Conservation (phyloP, 1,284 basidiomycete genomes). For the Phlebopus sp. region DNA sequence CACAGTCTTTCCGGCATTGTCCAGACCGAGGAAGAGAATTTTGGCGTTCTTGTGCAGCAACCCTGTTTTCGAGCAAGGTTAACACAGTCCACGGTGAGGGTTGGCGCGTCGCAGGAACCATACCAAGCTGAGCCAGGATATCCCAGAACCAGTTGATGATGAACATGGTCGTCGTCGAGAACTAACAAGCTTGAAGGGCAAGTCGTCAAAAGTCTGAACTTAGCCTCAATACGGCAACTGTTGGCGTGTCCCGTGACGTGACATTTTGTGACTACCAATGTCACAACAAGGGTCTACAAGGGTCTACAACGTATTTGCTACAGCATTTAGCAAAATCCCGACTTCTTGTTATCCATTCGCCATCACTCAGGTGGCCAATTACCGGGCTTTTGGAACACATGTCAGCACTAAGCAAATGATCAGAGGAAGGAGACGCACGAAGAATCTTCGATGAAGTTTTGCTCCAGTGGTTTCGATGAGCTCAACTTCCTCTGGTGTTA, state of each 20-base stretch:
- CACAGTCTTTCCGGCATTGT: slow-evolving; percentile 99
- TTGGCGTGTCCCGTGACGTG: slow-evolving; percentile 18
- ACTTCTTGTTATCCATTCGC: background rate
- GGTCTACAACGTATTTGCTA: background rate
- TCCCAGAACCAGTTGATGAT: slow-evolving; percentile 96
- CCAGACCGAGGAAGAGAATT: slow-evolving; percentile 98
- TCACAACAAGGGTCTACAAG: slow-evolving; percentile 6
- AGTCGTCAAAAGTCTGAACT: slow-evolving; percentile 13
- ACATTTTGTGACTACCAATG: slow-evolving; percentile 13
- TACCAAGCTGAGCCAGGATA: slow-evolving; percentile 86
- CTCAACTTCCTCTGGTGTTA: slow-evolving; percentile 59
- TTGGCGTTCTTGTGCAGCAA: slow-evolving; percentile 99
- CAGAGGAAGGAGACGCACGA: slow-evolving; percentile 17
- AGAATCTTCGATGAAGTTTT: slow-evolving; percentile 50
- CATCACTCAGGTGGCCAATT: slow-evolving; percentile 22
- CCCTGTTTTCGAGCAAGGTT: slow-evolving; percentile 47
- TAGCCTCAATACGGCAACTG: background rate
- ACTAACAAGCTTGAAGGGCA: slow-evolving; percentile 21
- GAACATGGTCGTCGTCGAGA: slow-evolving; percentile 58
- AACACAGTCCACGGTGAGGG: slow-evolving; percentile 1
- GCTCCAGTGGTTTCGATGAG: slow-evolving; percentile 61
- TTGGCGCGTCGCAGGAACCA: slow-evolving; percentile 23
- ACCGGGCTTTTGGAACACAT: slow-evolving; percentile 14
- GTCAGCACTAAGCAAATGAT: slow-evolving; percentile 6
- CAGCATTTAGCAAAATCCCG: no score